These are phyloP conservation scores for Aureobasidium sp. DNA, from an alignment of 2,329 filamentous ascomycete genomes.

Conservation along the genomic window DNA sequence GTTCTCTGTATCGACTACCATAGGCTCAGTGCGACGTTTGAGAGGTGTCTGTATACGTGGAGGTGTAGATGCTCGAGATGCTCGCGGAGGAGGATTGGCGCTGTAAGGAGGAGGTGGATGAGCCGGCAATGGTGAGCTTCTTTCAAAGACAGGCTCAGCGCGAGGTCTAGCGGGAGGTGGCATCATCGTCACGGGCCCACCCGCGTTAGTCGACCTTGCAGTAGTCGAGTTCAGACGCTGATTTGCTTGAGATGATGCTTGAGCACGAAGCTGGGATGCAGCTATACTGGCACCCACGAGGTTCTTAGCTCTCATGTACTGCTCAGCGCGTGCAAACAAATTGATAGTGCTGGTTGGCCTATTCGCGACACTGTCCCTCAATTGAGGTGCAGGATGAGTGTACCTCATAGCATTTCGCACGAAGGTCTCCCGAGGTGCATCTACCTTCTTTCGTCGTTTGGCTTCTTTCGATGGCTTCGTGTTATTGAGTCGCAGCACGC, in stretches of 20 bases:
- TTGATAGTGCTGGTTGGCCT: not conserved
- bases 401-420: not conserved
- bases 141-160: not conserved
- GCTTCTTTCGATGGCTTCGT: not conserved
- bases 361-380: not conserved
- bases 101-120: slow-evolving; percentile 7
- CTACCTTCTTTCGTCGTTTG: not conserved
- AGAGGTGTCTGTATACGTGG: not conserved
- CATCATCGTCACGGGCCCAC: not conserved
- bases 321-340: not conserved
- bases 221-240: not conserved
- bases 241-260: not conserved
- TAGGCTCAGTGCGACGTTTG: not conserved
- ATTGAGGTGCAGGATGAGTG: not conserved
- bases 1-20: not conserved
- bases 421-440: not conserved
- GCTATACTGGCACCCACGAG: not conserved
- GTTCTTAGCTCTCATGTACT: not conserved
- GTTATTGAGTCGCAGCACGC: not conserved
- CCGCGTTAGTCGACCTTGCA: not conserved
- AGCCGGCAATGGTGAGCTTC: not conserved
- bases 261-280: not conserved
- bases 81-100: not conserved
- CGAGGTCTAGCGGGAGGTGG: not conserved
- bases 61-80: not conserved